phyloP scores from a whole-genome alignment of 495 filamentous ascomycete species.

The Penicillium soppii region DNA sequence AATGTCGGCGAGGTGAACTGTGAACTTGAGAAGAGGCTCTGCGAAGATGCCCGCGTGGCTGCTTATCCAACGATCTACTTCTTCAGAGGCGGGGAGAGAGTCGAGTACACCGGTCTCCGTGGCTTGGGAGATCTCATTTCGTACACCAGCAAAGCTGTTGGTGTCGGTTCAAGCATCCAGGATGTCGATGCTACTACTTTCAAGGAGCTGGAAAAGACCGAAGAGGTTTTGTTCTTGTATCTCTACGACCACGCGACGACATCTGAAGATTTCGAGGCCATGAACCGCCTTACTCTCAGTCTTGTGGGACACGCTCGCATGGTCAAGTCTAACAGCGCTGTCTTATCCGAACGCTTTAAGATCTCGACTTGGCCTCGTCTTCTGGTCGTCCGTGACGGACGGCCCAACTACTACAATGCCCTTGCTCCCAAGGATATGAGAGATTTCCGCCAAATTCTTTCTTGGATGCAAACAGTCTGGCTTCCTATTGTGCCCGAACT shows the following conservation, averaged over 20 bases:
- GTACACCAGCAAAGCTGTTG: constrained; percentile 84
- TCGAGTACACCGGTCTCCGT: constrained; percentile 90
- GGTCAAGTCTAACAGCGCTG: constrained; percentile 78
- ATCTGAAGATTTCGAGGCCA: constrained; percentile 81
- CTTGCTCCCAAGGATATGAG: constrained; percentile 87
- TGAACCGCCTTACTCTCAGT: constrained; percentile 81
- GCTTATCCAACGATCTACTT: constrained; percentile 89
- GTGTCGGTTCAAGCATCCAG: constrained; percentile 69
- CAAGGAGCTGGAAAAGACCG: constrained; percentile 82
- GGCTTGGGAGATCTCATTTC: constrained; percentile 87
- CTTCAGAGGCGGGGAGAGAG: constrained; percentile 87
- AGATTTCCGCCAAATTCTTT: constrained; percentile 73
- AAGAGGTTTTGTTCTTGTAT: constrained; percentile 95
- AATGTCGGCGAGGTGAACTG: constrained; percentile 98
- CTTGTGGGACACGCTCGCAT: constrained; percentile 89
- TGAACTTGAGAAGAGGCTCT: constrained; percentile 76
- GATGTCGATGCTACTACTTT: constrained; percentile 77
- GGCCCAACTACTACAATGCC: constrained; percentile 81
- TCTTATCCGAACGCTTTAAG: constrained; percentile 78
- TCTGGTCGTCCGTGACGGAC: constrained; percentile 83
- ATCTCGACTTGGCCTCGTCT: constrained; percentile 93
- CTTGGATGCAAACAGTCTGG: constrained; percentile 96
- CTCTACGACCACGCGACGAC: constrained; percentile 96
- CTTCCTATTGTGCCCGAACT: constrained; percentile 96
- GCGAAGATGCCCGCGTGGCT: constrained; percentile 78